These are phyloP conservation scores for Cucurbita maxima DNA, from an alignment of 306 rosid species.

Conservation along the genomic window DNA sequence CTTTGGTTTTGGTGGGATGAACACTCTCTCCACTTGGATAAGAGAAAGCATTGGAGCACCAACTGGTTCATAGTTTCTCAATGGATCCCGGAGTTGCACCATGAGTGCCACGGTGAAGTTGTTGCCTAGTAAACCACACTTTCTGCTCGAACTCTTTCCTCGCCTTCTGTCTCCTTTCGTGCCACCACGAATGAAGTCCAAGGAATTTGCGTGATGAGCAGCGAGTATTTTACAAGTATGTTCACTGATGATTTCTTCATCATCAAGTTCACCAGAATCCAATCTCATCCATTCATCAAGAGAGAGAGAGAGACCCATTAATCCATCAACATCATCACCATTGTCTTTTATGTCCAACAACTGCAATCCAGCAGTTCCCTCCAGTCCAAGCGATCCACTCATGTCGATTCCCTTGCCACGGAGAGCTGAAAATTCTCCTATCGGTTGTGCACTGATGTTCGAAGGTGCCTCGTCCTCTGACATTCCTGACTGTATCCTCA, in stretches of 20 bases:
- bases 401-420: slow-evolving; percentile 41
- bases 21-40: slow-evolving; percentile 80
- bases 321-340: slow-evolving; percentile 40
- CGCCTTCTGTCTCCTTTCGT: slow-evolving; percentile 44
- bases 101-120: slow-evolving; percentile 68
- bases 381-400: slow-evolving; percentile 44
- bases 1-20: slow-evolving; percentile 64
- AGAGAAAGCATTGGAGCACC: slow-evolving; percentile 85
- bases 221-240: slow-evolving; percentile 70
- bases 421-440: slow-evolving; percentile 38
- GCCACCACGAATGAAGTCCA: slow-evolving; percentile 38
- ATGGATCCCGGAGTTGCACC: slow-evolving; percentile 91
- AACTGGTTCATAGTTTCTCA: slow-evolving; percentile 71
- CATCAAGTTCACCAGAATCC: slow-evolving; percentile 85
- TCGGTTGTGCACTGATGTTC: slow-evolving; percentile 44
- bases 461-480: slow-evolving; percentile 66
- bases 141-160: slow-evolving; percentile 35
- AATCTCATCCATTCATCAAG: slow-evolving; percentile 87
- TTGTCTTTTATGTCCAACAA: slow-evolving; percentile 46
- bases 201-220: slow-evolving; percentile 75
- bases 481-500: slow-evolving; percentile 89
- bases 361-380: slow-evolving; percentile 76
- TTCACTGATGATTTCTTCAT: slow-evolving; percentile 63
- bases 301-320: slow-evolving; percentile 68
- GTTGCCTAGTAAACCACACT: slow-evolving; percentile 73